A percentile compares a stretch with the other conserved stretches of the same genome.
Conservation (phyloP, 345 rosid genomes). For the Nasturtium officinale region DNA sequence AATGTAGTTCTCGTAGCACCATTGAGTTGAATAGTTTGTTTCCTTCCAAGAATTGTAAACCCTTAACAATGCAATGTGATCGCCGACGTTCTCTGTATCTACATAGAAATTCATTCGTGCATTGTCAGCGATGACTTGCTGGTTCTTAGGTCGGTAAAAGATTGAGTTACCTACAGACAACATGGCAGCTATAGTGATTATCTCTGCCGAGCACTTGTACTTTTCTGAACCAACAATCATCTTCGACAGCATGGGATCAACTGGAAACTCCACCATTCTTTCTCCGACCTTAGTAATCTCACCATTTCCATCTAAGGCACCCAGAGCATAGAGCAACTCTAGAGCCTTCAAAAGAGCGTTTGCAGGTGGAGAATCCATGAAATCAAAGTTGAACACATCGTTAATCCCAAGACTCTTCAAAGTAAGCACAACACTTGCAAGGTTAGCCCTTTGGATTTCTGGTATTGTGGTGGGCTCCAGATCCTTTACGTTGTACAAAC, state of each 20-base stretch:
- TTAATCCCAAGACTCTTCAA: slow-evolving; percentile 93
- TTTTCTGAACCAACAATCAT: slow-evolving; percentile 88
- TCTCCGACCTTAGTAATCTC: slow-evolving; percentile 87
- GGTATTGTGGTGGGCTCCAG: slow-evolving; percentile 88
- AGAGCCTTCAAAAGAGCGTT: slow-evolving; percentile 79
- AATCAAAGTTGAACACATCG: slow-evolving; percentile 80
- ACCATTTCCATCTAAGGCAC: slow-evolving; percentile 81
- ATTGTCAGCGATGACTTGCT: too few species aligned
- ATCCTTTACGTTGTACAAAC: slow-evolving; percentile 74
- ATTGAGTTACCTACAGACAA: too few species aligned
- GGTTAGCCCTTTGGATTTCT: slow-evolving; percentile 90
- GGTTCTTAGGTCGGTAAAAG: too few species aligned
- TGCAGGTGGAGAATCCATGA: slow-evolving; percentile 94
- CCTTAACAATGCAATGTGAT: slow-evolving; percentile 79
- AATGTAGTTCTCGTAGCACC: slow-evolving; percentile 96
- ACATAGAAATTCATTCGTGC: too few species aligned
- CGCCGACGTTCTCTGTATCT: too few species aligned
- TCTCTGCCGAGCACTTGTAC: slow-evolving; percentile 79
- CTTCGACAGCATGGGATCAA: slow-evolving; percentile 89
- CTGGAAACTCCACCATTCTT: slow-evolving; percentile 95
- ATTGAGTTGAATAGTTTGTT: slow-evolving; percentile 77
- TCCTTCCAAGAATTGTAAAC: slow-evolving; percentile 90
- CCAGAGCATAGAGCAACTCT: slow-evolving; percentile 77
- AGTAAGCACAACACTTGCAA: slow-evolving; percentile 84
- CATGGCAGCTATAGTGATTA: slow-evolving; percentile 78